A percentile compares a stretch with the other conserved stretches of the same genome.
Evolutionary conservation across 768 basidiomycete genomes (phyloP).

Genomic region (Coprinopsis strossmayeri): DNA sequence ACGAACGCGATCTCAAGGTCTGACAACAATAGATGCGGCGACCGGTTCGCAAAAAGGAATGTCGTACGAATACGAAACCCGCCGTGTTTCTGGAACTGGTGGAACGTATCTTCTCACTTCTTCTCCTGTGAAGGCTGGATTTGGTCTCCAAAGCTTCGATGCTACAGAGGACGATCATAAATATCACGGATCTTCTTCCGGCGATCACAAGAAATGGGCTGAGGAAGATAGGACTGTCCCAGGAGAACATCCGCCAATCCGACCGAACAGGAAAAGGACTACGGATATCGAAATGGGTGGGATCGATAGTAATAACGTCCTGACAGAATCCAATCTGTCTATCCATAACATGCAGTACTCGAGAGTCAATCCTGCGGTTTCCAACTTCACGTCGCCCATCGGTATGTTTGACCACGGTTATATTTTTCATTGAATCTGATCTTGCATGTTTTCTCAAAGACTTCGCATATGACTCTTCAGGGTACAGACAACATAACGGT

Average conservation of each 20-base stretch:
- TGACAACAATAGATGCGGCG: slow-evolving; percentile 18
- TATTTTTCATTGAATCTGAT: not conserved
- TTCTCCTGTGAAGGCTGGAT: slow-evolving; percentile 24
- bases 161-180: slow-evolving; percentile 12
- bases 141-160: slow-evolving; percentile 17
- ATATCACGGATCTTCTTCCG: slow-evolving; percentile 1
- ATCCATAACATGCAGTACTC: slow-evolving; percentile 31
- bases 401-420: slow-evolving; percentile 32
- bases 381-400: slow-evolving; percentile 66
- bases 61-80: slow-evolving; percentile 12
- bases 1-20: slow-evolving; percentile 24
- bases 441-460: slow-evolving; percentile 13
- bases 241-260: slow-evolving; percentile 25
- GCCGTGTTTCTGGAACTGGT: slow-evolving; percentile 8
- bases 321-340: slow-evolving; percentile 39
- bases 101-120: slow-evolving; percentile 29
- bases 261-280: slow-evolving; percentile 38
- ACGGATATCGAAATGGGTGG: slow-evolving; percentile 30
- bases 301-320: slow-evolving; percentile 13
- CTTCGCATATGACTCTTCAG: slow-evolving; percentile 18
- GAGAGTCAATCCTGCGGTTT: slow-evolving; percentile 45
- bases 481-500: slow-evolving; percentile 9
- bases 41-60: slow-evolving; percentile 14
- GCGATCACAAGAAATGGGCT: slow-evolving; percentile 15
- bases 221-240: slow-evolving; percentile 28